Conservation (phyloP, 495 filamentous ascomycete genomes). For the Talaromyces nanjingensis region DNA sequence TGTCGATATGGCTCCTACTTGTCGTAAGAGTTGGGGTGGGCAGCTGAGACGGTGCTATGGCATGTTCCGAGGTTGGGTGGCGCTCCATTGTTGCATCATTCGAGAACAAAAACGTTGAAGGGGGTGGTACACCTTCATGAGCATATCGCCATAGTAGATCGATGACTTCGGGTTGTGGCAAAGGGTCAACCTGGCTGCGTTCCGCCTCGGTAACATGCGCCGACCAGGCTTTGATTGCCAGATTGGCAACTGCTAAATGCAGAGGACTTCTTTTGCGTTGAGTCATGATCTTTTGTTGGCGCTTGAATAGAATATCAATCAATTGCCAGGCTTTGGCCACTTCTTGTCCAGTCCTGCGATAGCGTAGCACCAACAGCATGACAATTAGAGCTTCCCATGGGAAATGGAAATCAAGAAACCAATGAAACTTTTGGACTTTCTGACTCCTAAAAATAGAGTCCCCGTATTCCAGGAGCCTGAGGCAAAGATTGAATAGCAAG, state of each 20-base stretch:
- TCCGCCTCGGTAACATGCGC: slow-evolving; percentile 23
- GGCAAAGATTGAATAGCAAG: slow-evolving; percentile 27
- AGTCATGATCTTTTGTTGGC: slow-evolving; percentile 19
- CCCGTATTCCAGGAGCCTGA: slow-evolving; percentile 32
- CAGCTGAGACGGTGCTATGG: neutral
- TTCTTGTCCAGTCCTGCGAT: slow-evolving; percentile 20
- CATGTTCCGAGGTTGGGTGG: neutral
- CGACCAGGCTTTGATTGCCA: slow-evolving; percentile 33
- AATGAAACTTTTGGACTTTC: slow-evolving; percentile 23
- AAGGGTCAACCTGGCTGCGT: slow-evolving; percentile 12
- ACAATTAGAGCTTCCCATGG: slow-evolving; percentile 37
- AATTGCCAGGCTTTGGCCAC: slow-evolving; percentile 27
- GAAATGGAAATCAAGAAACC: slow-evolving; percentile 32
- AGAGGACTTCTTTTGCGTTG: slow-evolving; percentile 20
- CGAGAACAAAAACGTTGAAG: neutral
- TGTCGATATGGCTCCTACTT: neutral
- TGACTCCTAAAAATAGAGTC: slow-evolving; percentile 19
- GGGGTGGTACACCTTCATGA: neutral
- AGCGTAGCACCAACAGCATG: slow-evolving; percentile 32
- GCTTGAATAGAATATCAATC: slow-evolving; percentile 22
- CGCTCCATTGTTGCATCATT: neutral
- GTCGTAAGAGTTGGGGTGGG: neutral
- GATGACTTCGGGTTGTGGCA: slow-evolving; percentile 22
- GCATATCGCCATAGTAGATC: slow-evolving; percentile 4
- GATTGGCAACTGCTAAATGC: slow-evolving; percentile 25